phyloP scores from a whole-genome alignment of 2,329 filamentous ascomycete species.

The Penicillium psychrosexuale region DNA sequence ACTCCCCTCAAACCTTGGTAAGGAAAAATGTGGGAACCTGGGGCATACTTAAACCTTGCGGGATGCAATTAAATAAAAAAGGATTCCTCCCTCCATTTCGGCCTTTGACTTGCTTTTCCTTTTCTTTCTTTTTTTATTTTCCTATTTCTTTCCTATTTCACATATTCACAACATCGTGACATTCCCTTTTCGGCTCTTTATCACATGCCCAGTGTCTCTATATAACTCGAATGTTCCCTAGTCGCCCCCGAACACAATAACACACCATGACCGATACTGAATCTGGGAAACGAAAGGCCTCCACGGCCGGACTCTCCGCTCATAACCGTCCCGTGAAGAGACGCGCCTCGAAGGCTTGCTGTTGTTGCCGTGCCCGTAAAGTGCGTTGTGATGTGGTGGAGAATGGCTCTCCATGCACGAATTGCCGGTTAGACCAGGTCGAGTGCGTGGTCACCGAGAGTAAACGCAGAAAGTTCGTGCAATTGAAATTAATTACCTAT shows the following conservation, averaged over 20 bases:
- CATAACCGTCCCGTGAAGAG: slow-evolving; percentile 66
- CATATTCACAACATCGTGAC: not conserved
- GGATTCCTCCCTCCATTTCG: slow-evolving; percentile 18
- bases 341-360: slow-evolving; percentile 86
- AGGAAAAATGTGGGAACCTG: slow-evolving; percentile 13
- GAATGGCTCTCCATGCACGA: slow-evolving; percentile 77
- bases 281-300: slow-evolving; percentile 55
- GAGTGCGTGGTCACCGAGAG: slow-evolving; percentile 68
- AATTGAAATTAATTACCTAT: slow-evolving; percentile 11
- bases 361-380: slow-evolving; percentile 82
- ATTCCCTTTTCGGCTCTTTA: not conserved
- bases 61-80: slow-evolving; percentile 15
- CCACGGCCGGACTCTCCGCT: slow-evolving; percentile 54
- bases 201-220: slow-evolving; percentile 2
- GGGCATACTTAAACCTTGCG: slow-evolving; percentile 31
- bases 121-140: not conserved
- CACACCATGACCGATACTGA: slow-evolving; percentile 30
- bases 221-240: slow-evolving; percentile 19
- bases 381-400: slow-evolving; percentile 93
- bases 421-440: slow-evolving; percentile 63
- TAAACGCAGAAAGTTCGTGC: slow-evolving; percentile 63
- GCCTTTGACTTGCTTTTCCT: not conserved
- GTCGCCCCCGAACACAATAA: slow-evolving; percentile 19
- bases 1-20: slow-evolving; percentile 5
- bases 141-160: not conserved